Evolutionary conservation across 163 green algal genomes (phyloP), one percentile per base, ranked within the genome.

Genomic region (Scenedesmus sp.): DNA sequence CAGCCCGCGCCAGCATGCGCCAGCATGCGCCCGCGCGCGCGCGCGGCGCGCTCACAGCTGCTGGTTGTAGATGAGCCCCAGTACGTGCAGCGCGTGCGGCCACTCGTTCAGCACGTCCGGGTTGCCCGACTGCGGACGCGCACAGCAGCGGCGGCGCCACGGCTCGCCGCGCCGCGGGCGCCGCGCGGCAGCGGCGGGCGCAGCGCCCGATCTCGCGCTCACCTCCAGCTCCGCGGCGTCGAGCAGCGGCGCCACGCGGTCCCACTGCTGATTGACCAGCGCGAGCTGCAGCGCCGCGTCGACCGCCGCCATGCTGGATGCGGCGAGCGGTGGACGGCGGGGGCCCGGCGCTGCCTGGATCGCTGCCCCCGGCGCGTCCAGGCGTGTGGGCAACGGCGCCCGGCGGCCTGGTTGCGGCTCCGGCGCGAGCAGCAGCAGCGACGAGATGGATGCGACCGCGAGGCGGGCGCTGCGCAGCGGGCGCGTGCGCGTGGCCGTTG

Each of bases 21-120:
- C 54, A 62, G 7, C 4, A 7, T 18, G 10, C 18, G 18, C 50
- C 18, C 10, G 50, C 18, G 50, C 50, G 50, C 4, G 6, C 50
- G 11, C 17, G 7, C 18, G 50, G 50, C 50, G 50, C 50, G 18
- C 31, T 81, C 22, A 89, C 86, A 89, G 60, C 14, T 85, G 71
- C 44, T 84, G 69, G 66, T 85, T 88, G 67, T 91, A 87, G 1
- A 91, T 85, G 54, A 85, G 83, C 2, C 83, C 78, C 1, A 89
- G 78, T 0, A 91, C 33, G 51, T 91, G 86, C 3, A 89, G 50
- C 14, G 78, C 62, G 44, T 76, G 36, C 22, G 86, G 86, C 86
- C 86, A 91, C 14, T 86, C 47, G n/a, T 77, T 39, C 0, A 89
- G 78, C 36, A 88, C 80, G 13, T 70, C 18, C 36, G 79, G 83